Conservation (phyloP, 2,329 filamentous ascomycete species). For the Clonostachys byssicola region DNA sequence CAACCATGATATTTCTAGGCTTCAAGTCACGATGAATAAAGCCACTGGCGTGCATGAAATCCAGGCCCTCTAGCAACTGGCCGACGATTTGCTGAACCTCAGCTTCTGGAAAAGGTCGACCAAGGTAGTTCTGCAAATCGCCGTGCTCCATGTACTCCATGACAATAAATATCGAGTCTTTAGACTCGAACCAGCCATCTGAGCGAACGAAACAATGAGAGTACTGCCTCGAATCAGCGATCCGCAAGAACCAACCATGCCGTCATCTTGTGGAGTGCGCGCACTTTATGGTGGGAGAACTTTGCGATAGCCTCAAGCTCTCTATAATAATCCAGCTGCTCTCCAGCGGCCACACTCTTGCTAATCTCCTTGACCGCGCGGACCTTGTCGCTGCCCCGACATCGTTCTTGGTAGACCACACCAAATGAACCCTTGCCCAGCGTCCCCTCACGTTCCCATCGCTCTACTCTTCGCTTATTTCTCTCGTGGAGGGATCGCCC, state of each 20-base stretch:
- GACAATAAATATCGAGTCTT: conserved; percentile 9
- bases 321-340: conserved; percentile 4
- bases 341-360: neutral
- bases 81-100: conserved; percentile 8
- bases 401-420: conserved; percentile 5
- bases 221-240: conserved; percentile 5
- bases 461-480: conserved; percentile 6
- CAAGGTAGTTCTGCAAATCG: conserved; percentile 10
- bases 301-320: conserved; percentile 13
- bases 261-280: neutral
- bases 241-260: too few species aligned
- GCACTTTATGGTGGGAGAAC: conserved; percentile 12
- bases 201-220: conserved; percentile 10
- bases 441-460: conserved; percentile 5
- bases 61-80: conserved; percentile 10
- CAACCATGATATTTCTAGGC: neutral
- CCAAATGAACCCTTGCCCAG: conserved; percentile 8
- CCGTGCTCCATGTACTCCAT: conserved; percentile 15
- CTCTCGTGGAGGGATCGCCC: conserved; percentile 3
- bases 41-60: conserved; percentile 10
- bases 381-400: neutral
- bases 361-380: conserved; percentile 13
- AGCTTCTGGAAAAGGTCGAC: conserved; percentile 5
- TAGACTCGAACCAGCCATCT: too few species aligned
- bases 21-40: conserved; percentile 15